Base-by-base conservation (phyloP, 2,329 filamentous ascomycete genomes). In the Polychaeton citri region DNA sequence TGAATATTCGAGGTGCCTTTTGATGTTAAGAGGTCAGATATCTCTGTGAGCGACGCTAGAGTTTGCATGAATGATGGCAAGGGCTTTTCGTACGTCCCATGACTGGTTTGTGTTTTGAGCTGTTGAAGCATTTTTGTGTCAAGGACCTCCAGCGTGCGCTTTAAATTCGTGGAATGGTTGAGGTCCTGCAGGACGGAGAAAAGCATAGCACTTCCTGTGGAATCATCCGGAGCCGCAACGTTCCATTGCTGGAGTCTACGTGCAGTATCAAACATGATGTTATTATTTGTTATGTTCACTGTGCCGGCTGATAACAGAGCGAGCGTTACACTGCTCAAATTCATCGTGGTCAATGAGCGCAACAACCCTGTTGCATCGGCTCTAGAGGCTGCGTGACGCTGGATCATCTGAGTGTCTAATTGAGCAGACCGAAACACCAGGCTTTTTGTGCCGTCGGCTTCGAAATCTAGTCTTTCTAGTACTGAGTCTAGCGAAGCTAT, bases 171-270 rank as follows among this genome's bases (percentile, higher is more conserved):
- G n/a, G 44, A 40, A 21, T 47, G 47, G 32, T 46, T 52, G 41
- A 95, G 69, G 16, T 76, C 74, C 54, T 94, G 85, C 40, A 92
- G 86, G 0, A 77, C 76, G 48, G 79, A 81, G 60, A 92, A 95
- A 3, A 38, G 37, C 9, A 39, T 36, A 10, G 41, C 32, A 7
- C 41, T 37, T 6, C 21, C 30, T 17, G 30, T 12, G 2, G 37
- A 72, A 2, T 68, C 62, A 6, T 69, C 64, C 1, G 86, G 82
- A 1, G 78, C 76, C 10, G 83, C 81, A 15, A 96, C 69, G 53
- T 95, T 87, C 90, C 90, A 98, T 50, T 88, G 80, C 46, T 90
- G 86, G 12, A 96, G 66, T 44, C 80, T 81, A 40, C 83, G 74
- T 15, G 87, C 86, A 5, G 83, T 84, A 36, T 76, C 72, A 43